A percentile compares a stretch with the other conserved stretches of the same genome.
Evolutionary conservation across 345 rosid species (phyloP).

Genomic region (Ceriops zippeliana): DNA sequence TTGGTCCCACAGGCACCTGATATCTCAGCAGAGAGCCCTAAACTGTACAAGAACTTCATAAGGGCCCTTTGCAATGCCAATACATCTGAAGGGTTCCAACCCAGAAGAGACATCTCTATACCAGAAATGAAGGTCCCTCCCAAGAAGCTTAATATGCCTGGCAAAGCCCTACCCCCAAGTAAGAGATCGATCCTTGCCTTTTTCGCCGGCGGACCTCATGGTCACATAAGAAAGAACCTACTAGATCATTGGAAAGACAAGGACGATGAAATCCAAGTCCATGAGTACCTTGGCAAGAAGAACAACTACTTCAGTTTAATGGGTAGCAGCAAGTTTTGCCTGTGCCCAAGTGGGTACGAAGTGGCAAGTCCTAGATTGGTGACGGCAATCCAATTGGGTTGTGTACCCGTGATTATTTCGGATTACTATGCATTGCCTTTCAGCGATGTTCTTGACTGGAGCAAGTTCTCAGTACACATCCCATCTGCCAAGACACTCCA

Average conservation of each 20-base stretch:
- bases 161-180: constrained; percentile 12
- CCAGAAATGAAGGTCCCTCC: constrained; percentile 42
- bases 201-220: constrained; percentile 67
- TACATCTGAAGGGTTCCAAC: constrained; percentile 58
- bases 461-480: constrained; percentile 38
- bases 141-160: constrained; percentile 20
- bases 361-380: constrained; percentile 68
- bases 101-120: constrained; percentile 57
- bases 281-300: constrained; percentile 38
- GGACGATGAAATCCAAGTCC: constrained; percentile 50
- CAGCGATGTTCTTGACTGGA: constrained; percentile 63
- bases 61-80: constrained; percentile 85
- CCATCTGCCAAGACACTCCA: constrained; percentile 37
- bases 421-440: constrained; percentile 48
- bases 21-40: constrained; percentile 41
- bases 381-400: constrained; percentile 45
- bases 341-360: constrained; percentile 68
- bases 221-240: constrained; percentile 43
- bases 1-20: constrained; percentile 50
- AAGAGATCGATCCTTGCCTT: constrained; percentile 55
- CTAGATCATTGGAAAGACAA: constrained; percentile 61
- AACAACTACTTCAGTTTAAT: constrained; percentile 38
- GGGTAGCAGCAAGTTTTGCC: constrained; percentile 46
- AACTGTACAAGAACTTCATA: constrained; percentile 47
- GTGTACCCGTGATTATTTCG: constrained; percentile 57